A percentile compares a stretch with the other conserved stretches of the same genome.
Evolutionary conservation across 345 rosid genomes (phyloP).

Genomic region (Camelina neglecta): DNA sequence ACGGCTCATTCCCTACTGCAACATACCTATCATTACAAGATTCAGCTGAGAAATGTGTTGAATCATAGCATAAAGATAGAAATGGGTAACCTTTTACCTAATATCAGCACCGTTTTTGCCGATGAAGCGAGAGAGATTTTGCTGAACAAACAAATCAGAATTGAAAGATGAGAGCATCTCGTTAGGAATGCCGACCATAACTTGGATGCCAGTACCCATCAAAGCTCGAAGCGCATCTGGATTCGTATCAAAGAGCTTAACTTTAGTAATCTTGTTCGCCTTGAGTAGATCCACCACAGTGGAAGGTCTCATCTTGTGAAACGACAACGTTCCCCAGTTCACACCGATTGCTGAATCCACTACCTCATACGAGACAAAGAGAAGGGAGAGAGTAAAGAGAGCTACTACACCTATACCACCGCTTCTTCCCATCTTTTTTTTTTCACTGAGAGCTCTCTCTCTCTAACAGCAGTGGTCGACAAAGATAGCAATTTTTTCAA

Average conservation of each 20-base stretch:
- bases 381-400: conserved; percentile 22
- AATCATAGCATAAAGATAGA: background rate
- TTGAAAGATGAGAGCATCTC: conserved; percentile 63
- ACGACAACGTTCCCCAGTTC: conserved; percentile 90
- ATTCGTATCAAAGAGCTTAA: conserved; percentile 88
- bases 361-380: conserved; percentile 27
- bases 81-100: conserved; percentile 49
- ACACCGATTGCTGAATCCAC: conserved; percentile 81
- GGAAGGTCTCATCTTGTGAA: conserved; percentile 72
- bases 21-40: conserved; percentile 63
- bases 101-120: conserved; percentile 83
- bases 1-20: conserved; percentile 97
- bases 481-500: background rate
- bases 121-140: conserved; percentile 74
- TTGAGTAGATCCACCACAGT: conserved; percentile 93
- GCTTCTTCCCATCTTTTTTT: conserved; percentile 26
- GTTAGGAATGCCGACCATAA: conserved; percentile 92
- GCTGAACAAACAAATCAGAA: conserved; percentile 80
- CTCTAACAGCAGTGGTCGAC: background rate
- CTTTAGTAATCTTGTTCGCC: conserved; percentile 72
- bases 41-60: background rate
- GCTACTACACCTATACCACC: conserved; percentile 21
- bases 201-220: conserved; percentile 82
- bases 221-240: conserved; percentile 64
- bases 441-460: too few species aligned